Evolutionary conservation across 2,329 filamentous ascomycete genomes (phyloP), one percentile per base, ranked within the genome.

Genomic region (Teratosphaeria nubilosa): DNA sequence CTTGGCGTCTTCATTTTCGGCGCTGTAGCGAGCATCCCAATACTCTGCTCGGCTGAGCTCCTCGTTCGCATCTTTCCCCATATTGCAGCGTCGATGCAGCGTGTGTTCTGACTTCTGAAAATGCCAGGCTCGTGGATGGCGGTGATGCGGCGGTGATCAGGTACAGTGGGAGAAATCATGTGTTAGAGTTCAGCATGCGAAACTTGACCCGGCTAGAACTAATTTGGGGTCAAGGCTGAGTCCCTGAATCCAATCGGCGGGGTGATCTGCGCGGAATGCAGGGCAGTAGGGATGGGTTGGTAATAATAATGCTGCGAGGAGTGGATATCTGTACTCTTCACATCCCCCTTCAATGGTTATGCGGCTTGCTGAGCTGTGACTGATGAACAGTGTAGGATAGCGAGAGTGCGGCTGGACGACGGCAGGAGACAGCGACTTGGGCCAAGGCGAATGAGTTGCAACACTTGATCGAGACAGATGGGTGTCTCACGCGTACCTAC

Each of bases 21-120:
- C 68, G 1, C 56, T 68, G 65, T 82, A 82, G 1, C 76, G 74
- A 54, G 73, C 65, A 63, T 83, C 75, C 80, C 80, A 83, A 66
- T 78, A 82, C 20, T 74, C 73, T 6, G 77, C 64, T 34, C 70
- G 68, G 45, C 73, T 70, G 30, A 80, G 72, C 34, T 54, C 55
- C 25, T 57, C 50, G 13, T 51, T 22, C 41, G 20, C n/a, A 11
- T 22, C n/a, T 48, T 22, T 22, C 16, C 1, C 7, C n/a, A 48
- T 22, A 11, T 5, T 41, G 34, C 32, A 34, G 32, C 14, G 32
- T 7, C 32, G 6, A 34, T 32, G 31, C 31, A n/a, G n/a, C n/a
- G n/a, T n/a, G n/a, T n/a, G n/a, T n/a, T n/a, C n/a, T n/a, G n/a
- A n/a, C n/a, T n/a, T n/a, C n/a, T n/a, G n/a, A n/a, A n/a, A n/a